Evolutionary conservation across 441 rosid genomes (phyloP).

Genomic region (Aquilaria agallochum): DNA sequence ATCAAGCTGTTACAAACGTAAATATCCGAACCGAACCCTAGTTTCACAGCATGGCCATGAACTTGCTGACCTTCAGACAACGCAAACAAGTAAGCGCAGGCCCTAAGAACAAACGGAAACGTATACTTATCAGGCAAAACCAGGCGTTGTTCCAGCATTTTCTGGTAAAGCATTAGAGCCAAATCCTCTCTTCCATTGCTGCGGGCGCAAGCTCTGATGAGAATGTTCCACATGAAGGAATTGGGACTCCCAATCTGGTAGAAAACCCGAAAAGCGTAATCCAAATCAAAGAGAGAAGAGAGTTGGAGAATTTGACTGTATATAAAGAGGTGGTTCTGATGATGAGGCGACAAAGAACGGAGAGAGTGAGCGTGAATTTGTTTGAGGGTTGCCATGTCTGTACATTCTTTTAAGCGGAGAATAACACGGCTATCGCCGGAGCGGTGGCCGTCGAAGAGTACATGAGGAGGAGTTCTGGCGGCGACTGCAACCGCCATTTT

Average conservation of each 20-base stretch:
- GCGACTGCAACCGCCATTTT: background rate
- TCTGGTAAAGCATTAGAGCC: constrained; percentile 34
- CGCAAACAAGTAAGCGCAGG: constrained; percentile 47
- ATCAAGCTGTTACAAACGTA: constrained; percentile 58
- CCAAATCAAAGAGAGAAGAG: constrained; percentile 32
- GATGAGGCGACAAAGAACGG: constrained; percentile 35
- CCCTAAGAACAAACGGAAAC: constrained; percentile 59
- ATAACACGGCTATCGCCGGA: constrained; percentile 39
- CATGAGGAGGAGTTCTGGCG: constrained; percentile 30
- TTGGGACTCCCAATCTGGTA: constrained; percentile 32
- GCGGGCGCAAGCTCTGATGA: constrained; percentile 50
- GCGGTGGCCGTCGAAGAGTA: constrained; percentile 16
- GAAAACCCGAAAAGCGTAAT: constrained; percentile 40
- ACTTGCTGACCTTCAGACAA: constrained; percentile 46
- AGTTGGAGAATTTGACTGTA: constrained; percentile 50
- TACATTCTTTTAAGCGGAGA: constrained; percentile 31
- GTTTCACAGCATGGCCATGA: constrained; percentile 48
- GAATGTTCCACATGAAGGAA: constrained; percentile 67
- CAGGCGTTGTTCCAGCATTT: constrained; percentile 46
- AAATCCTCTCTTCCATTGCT: constrained; percentile 37
- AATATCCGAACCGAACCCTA: constrained; percentile 42
- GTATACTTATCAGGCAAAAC: constrained; percentile 52
- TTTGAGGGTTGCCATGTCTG: constrained; percentile 46
- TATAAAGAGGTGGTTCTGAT: constrained; percentile 35
- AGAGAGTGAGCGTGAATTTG: constrained; percentile 56